Conservation (phyloP, 345 rosid genomes). For the Syzygium oleosum region DNA sequence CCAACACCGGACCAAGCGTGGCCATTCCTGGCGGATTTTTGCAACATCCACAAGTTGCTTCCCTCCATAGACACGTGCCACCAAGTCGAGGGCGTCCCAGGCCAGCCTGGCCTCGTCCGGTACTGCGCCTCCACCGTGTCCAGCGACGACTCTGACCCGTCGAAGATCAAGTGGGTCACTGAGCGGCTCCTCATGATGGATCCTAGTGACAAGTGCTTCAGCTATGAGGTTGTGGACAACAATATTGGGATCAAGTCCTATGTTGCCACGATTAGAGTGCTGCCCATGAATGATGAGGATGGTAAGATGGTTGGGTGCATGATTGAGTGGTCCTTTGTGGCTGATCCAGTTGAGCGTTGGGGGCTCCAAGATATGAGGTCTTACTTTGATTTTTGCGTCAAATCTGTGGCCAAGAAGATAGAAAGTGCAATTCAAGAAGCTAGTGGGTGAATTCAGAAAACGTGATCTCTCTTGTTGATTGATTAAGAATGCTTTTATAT, state of each 20-base stretch:
- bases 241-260: not conserved
- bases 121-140: not conserved
- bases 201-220: not conserved
- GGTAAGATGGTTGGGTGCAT: not conserved
- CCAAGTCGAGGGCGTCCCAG: not conserved
- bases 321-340: not conserved
- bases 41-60: not conserved
- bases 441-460: not conserved
- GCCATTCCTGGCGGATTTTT: constrained; percentile 11
- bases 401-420: not conserved
- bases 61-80: not conserved
- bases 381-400: not conserved
- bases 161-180: not conserved
- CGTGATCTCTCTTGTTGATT: not conserved
- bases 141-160: not conserved
- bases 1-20: constrained; percentile 10
- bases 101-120: constrained; percentile 7
- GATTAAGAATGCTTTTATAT: not conserved
- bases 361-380: not conserved
- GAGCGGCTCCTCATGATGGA: not conserved
- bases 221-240: not conserved
- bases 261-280: not conserved
- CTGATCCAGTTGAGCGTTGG: not conserved
- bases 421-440: not conserved
- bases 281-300: not conserved